Conservation (phyloP, 108 stramenopile species). For the Cyclotella cryptica region DNA sequence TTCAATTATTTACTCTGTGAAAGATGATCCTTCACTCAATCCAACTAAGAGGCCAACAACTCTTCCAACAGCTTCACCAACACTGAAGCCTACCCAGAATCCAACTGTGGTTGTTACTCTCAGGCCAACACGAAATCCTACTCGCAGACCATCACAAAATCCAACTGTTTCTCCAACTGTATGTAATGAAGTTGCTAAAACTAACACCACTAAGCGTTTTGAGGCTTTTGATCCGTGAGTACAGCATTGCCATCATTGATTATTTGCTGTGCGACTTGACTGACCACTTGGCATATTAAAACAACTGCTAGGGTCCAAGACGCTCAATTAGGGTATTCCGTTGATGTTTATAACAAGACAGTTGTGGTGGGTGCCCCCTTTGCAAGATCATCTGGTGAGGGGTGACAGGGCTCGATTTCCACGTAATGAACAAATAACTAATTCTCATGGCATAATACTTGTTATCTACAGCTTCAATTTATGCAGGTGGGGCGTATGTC, state of each 20-base stretch:
- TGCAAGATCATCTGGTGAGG: constrained; percentile 10
- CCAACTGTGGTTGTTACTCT: not conserved
- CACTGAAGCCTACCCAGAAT: not conserved
- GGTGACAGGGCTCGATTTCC: not conserved
- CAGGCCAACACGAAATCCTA: not conserved
- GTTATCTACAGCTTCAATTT: constrained; percentile 7
- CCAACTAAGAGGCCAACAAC: constrained; percentile 1
- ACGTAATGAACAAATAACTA: too few species aligned
- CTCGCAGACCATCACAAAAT: not conserved
- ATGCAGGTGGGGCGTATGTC: constrained; percentile 13
- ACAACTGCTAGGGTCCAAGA: not conserved
- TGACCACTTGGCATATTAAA: too few species aligned
- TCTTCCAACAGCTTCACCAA: not conserved
- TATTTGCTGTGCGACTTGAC: not conserved
- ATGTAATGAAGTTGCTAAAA: constrained; percentile 5
- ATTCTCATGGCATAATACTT: not conserved
- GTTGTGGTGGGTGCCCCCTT: not conserved
- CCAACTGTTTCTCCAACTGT: constrained; percentile 4
- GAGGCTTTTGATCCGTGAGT: constrained; percentile 18
- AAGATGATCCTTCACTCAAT: not conserved
- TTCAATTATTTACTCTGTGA: not conserved
- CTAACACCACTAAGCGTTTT: constrained; percentile 1
- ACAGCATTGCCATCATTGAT: not conserved
- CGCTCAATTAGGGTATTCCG: constrained; percentile 9
- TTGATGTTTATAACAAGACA: constrained; percentile 13